These are phyloP conservation scores for Endocarpon pusillum DNA, from an alignment of 495 filamentous ascomycete genomes.

Conservation along the genomic window DNA sequence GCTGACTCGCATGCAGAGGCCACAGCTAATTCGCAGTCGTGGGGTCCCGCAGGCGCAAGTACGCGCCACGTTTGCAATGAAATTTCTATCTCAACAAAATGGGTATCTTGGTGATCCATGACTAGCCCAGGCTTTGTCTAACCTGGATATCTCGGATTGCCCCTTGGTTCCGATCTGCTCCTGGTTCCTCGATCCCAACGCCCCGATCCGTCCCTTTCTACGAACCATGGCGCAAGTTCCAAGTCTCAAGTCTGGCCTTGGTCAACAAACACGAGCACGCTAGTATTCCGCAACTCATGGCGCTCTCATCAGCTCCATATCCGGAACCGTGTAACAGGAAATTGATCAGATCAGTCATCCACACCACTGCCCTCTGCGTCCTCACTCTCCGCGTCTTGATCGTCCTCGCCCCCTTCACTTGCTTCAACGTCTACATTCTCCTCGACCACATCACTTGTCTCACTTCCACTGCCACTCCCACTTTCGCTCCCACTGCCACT, in stretches of 20 bases:
- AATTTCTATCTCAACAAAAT: too few species aligned
- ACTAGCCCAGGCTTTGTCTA: too few species aligned
- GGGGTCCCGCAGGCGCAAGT: too few species aligned
- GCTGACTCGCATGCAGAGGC: too few species aligned
- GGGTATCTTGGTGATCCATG: too few species aligned
- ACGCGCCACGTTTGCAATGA: too few species aligned
- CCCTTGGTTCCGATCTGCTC: too few species aligned
- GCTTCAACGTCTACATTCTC: constrained; percentile 4
- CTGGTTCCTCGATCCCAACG: background rate
- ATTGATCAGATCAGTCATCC: background rate
- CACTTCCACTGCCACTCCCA: constrained; percentile 1
- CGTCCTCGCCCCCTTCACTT: constrained; percentile 8
- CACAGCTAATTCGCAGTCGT: too few species aligned
- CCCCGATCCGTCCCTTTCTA: background rate
- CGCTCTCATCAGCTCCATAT: background rate
- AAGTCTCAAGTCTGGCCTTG: background rate
- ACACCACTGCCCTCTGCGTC: constrained; percentile 7
- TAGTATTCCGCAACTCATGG: background rate
- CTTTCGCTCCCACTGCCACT: constrained; percentile 7
- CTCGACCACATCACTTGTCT: background rate
- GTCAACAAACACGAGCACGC: background rate
- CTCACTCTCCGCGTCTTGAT: constrained; percentile 3
- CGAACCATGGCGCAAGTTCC: background rate
- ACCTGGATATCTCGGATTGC: too few species aligned
- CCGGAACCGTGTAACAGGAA: background rate